A percentile compares a stretch with the other conserved stretches of the same genome.
Conservation (phyloP, 2,329 filamentous ascomycete species). For the Fusarium sp. region DNA sequence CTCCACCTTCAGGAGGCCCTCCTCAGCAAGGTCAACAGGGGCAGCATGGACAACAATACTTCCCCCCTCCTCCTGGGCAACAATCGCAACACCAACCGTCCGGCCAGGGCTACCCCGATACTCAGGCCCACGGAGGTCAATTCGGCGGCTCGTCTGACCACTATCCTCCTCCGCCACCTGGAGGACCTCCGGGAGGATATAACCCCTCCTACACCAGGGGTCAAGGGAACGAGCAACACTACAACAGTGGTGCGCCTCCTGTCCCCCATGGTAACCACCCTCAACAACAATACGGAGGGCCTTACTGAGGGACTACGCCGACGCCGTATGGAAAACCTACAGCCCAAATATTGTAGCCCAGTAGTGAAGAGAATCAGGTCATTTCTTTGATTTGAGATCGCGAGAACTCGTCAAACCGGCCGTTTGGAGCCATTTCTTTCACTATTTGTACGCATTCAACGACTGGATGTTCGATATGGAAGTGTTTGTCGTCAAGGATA, state of each 20-base stretch:
- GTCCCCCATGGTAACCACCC: conserved; percentile 51
- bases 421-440: conserved; percentile 27
- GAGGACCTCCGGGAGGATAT: conserved; percentile 43
- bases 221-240: conserved; percentile 46
- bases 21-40: conserved; percentile 35
- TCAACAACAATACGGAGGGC: conserved; percentile 41
- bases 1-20: conserved; percentile 38
- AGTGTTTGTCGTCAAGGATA: conserved; percentile 14
- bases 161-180: conserved; percentile 42
- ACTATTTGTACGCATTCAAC: conserved; percentile 11
- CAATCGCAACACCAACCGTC: conserved; percentile 38
- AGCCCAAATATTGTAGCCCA: conserved; percentile 7
- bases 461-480: conserved; percentile 22
- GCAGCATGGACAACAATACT: conserved; percentile 36
- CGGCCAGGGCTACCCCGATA: conserved; percentile 38
- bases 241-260: conserved; percentile 43
- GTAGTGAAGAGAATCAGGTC: conserved; percentile 4
- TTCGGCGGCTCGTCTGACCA: conserved; percentile 39
- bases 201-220: conserved; percentile 45
- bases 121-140: conserved; percentile 35
- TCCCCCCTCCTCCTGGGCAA: conserved; percentile 38
- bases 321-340: background rate
- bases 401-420: conserved; percentile 21
- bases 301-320: conserved; percentile 34
- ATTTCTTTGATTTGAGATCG: conserved; percentile 20